Evolutionary conservation across 176 grass and related monocot genomes (phyloP), one percentile per base, ranked within the genome.

Genomic region (Raddia distichophylla): DNA sequence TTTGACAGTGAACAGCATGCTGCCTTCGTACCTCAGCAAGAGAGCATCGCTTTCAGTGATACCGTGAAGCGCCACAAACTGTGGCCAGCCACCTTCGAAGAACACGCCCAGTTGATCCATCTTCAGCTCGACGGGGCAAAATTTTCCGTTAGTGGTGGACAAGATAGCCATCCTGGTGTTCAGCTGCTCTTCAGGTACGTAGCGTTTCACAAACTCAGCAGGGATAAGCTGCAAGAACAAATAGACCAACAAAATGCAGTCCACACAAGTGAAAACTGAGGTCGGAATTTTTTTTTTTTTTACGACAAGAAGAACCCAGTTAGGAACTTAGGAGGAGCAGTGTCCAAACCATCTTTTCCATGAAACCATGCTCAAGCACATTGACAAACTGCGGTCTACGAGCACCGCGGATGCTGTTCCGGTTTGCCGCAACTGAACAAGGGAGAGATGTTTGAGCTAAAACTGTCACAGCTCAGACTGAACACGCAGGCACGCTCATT

Each of bases 21-120:
- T 77, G 5, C 64, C 85, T 76, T 76, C 77, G 13, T 82, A 82
- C 60, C 79, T 82, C 35, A 87, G 71, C 12, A 87, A 22, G 17
- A 87, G 5, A 53, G 71, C 12, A 6, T 77, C 86, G 1, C 79
- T 57, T 48, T 77, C 42, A 10, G 19, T 57, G 42, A 82, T 71
- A 43, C 37, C 73, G 64, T 77, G 86, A 55, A 40, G 77, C 5
- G 18, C 3, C 65, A 87, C 48, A 56, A 87, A 87, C 5, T 71
- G 64, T 17, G 49, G 17, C 79, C 73, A 87, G 3, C 79, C 48
- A 64, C 48, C 73, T 13, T 15, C 4, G 17, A 87, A 82, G 56
- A 77, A 77, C 37, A 77, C 16, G 8, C 40, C 48, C 16, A 22
- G 48, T 71, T 19, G 35, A 71, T 77, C 47, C 4, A 48, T 82